These are phyloP conservation scores for Cercophora sp. DNA, from an alignment of 495 filamentous ascomycete genomes.

Conservation along the genomic window DNA sequence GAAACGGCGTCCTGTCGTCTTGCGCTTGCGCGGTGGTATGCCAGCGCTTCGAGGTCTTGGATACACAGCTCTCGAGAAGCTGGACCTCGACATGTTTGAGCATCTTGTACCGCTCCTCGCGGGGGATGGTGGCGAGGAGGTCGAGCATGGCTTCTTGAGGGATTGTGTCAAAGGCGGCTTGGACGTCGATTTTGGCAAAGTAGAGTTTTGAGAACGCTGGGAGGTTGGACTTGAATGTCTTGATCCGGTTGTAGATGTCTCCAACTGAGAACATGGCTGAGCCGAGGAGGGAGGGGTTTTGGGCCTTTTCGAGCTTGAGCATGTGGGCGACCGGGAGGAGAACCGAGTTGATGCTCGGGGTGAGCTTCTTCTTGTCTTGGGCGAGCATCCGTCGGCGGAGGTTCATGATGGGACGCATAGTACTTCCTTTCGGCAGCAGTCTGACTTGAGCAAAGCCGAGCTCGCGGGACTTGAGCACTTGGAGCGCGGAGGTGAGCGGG, in stretches of 20 bases:
- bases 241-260: conserved; percentile 76
- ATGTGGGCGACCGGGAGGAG: conserved; percentile 72
- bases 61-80: conserved; percentile 26
- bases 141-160: conserved; percentile 71
- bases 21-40: conserved; percentile 53
- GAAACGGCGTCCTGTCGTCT: conserved; percentile 50
- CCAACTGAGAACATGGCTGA: conserved; percentile 74
- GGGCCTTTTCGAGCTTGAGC: conserved; percentile 70
- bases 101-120: conserved; percentile 65
- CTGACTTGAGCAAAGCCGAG: conserved; percentile 79
- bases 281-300: conserved; percentile 61
- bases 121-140: conserved; percentile 60
- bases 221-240: conserved; percentile 58
- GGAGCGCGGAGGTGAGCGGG: conserved; percentile 50
- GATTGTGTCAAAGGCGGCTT: conserved; percentile 92
- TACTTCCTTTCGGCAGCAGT: conserved; percentile 66
- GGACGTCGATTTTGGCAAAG: conserved; percentile 90
- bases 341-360: conserved; percentile 75
- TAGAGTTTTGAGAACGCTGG: conserved; percentile 39
- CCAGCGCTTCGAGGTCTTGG: conserved; percentile 54
- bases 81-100: conserved; percentile 70
- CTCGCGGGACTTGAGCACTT: conserved; percentile 55
- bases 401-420: conserved; percentile 81
- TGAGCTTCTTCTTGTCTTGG: conserved; percentile 53
- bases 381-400: conserved; percentile 59